Conservation (phyloP, 2,329 filamentous ascomycete genomes). For the Ophiostoma sp. region DNA sequence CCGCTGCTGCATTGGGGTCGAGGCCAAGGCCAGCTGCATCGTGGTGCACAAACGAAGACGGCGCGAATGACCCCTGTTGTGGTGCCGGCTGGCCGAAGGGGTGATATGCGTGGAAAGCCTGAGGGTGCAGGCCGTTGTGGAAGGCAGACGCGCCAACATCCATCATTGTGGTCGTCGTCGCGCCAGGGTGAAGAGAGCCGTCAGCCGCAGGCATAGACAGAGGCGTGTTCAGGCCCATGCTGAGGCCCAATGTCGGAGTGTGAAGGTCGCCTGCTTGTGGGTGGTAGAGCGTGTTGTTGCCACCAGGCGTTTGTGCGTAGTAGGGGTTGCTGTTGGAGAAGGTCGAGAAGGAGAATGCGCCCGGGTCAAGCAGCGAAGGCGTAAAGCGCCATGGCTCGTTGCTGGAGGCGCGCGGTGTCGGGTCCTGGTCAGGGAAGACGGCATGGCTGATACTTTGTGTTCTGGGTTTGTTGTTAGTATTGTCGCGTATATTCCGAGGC, state of each 20-base stretch:
- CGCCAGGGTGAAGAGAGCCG: conserved; percentile 59
- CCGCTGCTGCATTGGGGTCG: conserved; percentile 70
- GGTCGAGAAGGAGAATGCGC: conserved; percentile 74
- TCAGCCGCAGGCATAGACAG: conserved; percentile 74
- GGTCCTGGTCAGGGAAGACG: conserved; percentile 69
- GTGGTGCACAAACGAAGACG: conserved; percentile 77
- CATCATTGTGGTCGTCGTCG: conserved; percentile 50
- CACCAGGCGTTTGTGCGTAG: conserved; percentile 84
- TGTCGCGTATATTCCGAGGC: not conserved
- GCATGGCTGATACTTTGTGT: conserved; percentile 43
- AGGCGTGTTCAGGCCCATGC: conserved; percentile 77
- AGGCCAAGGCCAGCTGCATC: conserved; percentile 71
- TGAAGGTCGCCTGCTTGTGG: conserved; percentile 83
- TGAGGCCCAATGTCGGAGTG: conserved; percentile 72
- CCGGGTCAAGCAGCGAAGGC: conserved; percentile 83
- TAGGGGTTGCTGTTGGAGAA: conserved; percentile 78
- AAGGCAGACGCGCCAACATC: conserved; percentile 66
- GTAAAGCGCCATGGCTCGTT: conserved; percentile 87
- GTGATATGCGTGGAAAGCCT: conserved; percentile 64
- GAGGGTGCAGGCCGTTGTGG: conserved; percentile 50
- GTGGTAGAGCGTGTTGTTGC: conserved; percentile 78
- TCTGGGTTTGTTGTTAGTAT: conserved; percentile 44
- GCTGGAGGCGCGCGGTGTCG: conserved; percentile 70
- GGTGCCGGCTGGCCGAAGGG: conserved; percentile 67
- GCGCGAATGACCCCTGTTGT: conserved; percentile 64